Evolutionary conservation across 108 stramenopile genomes (phyloP), one percentile per base, ranked within the genome.

Genomic region (Epithemia pelagica): DNA sequence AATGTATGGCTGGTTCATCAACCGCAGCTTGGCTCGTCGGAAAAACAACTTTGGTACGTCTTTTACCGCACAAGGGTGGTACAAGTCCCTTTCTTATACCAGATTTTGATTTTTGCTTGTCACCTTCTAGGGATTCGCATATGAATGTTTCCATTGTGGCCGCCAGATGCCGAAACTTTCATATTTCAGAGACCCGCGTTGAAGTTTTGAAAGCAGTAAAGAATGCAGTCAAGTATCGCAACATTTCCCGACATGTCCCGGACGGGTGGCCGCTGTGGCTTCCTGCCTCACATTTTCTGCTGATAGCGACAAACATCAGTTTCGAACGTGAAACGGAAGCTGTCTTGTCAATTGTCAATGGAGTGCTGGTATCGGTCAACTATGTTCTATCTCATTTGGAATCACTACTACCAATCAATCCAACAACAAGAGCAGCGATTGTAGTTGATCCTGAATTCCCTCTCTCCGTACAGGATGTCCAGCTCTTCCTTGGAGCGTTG

Each of bases 251-350:
- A 46, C 10, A 46, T 10, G 37, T 5, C 5, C 10, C 15, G 21
- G 56, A 23, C 21, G 56, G 56, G 8, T 58, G 56, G 56, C 56
- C 56, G 5, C 22, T 58, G 7, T 58, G 56, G 56, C 56, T 26
- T 15, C 76, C 87, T 10, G 62, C 78, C 10, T 64, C 82, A 30
- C 78, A 82, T 62, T 82, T 83, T 61, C 69, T 82, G 18, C 59
- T 92, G 52, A 65, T 89, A 29, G 58, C 76, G 1, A 69, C 78
- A 21, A 77, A 85, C 28, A 58, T 92, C 46, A 76, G 72, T 26
- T 28, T 46, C 32, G 63, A 72, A 19, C 52, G 66, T 52, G 52
- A 59, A 1, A 68, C 57, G 32, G 70, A 22, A 5, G 62, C 82
- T 24, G 81, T 79, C 29, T 31, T 22, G 25, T 72, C 52, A 62